Conservation (phyloP, 345 rosid species). For the Tarenaya hassleriana region DNA sequence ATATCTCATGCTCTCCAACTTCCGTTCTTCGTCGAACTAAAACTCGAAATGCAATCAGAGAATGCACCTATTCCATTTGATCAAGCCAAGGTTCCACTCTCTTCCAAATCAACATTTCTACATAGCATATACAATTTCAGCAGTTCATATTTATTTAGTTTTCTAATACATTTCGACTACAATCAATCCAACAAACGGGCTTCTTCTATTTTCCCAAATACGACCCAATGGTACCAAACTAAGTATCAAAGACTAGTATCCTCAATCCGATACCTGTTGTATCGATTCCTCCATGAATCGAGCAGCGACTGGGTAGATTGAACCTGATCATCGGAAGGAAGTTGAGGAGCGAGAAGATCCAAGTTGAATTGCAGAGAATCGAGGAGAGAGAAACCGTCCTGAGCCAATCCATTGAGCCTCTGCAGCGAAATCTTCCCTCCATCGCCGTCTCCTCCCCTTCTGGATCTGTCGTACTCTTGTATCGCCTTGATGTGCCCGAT, state of each 20-base stretch:
- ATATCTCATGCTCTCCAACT: neutral
- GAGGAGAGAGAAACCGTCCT: conserved; percentile 69
- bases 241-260: neutral
- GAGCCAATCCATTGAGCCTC: conserved; percentile 64
- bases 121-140: no score
- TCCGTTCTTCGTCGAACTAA: neutral
- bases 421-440: conserved; percentile 57
- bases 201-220: conserved; percentile 43
- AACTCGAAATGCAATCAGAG: no score
- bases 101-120: no score
- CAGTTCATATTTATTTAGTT: neutral
- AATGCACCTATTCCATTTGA: no score
- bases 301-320: conserved; percentile 54
- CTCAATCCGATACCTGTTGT: no score
- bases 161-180: no score
- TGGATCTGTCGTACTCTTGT: conserved; percentile 57
- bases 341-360: conserved; percentile 84
- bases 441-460: conserved; percentile 27
- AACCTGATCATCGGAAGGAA: conserved; percentile 48
- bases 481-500: conserved; percentile 51
- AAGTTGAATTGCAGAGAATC: conserved; percentile 68
- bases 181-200: no score
- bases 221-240: no score
- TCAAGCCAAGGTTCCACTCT: no score
- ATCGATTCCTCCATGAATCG: conserved; percentile 11